Evolutionary conservation across 176 grass and related monocot species (phyloP), one percentile per base, ranked within the genome.

Genomic region (Hordeum marinum): DNA sequence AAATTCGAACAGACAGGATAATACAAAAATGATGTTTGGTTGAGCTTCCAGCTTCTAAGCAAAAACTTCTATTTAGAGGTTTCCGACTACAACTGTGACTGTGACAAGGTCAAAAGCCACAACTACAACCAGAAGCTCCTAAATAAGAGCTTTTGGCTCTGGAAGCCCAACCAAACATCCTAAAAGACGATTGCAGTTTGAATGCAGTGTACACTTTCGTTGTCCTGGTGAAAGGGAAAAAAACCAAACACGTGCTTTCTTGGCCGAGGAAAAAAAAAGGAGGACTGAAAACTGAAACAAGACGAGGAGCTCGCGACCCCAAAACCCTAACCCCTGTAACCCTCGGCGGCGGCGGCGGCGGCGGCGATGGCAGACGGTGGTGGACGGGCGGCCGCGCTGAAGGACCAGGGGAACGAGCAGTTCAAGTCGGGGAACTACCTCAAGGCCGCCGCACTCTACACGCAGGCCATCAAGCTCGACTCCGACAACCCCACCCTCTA

Each of bases 381-480:
- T 11, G 60, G 48, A 1, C 68, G 26, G 1, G 81, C 81, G 23
- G 72, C 78, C 41, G 58, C 83, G 68, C 86, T 94, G 23, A 99
- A 99, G 86, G 96, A 99, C 10, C 91, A 99, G 66, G 96, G 96
- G 9, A 99, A 99, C 54, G 91, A 91, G 90, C 86, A 92, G 68
- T 99, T 99, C 96, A 99, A 99, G 88, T 29, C 84, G 23, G 93
- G 93, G 75, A 94, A 76, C 93, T 99, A 94, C 75, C 86, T 99
- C 63, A 99, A 92, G 80, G 93, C 96, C 21, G 96, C 96, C 50
- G 96, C 93, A 39, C 82, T 94, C 70, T 99, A 99, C 90, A 96
- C 96, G 40, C 93, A 96, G 76, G 96, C 96, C 65, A 96, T 99
- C 91, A 99, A 99, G 84, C 85, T 92, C 80, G 93, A 99, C 64